Evolutionary conservation across 108 stramenopile species (phyloP), one percentile per base, ranked within the genome.

Genomic region (Cyclotella atomus): DNA sequence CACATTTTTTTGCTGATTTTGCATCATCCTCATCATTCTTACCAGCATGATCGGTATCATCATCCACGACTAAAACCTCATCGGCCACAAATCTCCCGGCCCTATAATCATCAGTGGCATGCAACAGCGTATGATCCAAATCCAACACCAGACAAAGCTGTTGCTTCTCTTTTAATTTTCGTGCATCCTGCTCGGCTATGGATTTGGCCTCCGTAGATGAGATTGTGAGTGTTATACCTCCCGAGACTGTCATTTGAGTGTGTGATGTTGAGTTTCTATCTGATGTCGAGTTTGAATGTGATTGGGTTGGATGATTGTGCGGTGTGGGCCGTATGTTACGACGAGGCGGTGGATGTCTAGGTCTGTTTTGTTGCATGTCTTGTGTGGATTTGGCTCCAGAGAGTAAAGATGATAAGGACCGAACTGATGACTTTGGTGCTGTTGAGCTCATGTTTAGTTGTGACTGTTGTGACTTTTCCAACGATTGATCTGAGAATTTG

Each of bases 51-150:
- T n/a, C n/a, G n/a, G n/a, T n/a, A 47, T 67, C 21, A 2, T 24
- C 38, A 27, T 68, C 21, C 15, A 28, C 44, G 14, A 70, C 62
- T 15, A 79, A 50, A 27, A 79, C 21, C 43, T 71, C 59, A 63
- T 79, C 65, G 0, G 75, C 74, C 2, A 76, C 81, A 71, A 69
- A 86, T 45, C 77, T 65, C 12, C 62, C 53, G 2, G 95, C 95
- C 1, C 95, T 75, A 35, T 62, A 56, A 62, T 96, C 95, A 28
- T 88, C 78, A 14, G 95, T 96, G 25, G 95, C 91, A 81, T 96
- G 95, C 17, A 96, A 72, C 28, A 96, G 68, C 2, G 95, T 96
- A 70, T 93, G 92, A 81, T 96, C 95, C 59, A 96, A 75, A 83
- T 96, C 95, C 56, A 96, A 69, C 7, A 93, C 91, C n/a, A 96